phyloP scores from a whole-genome alignment of 2,329 filamentous ascomycete species.

The Zelopaecilomyces penicillatus region DNA sequence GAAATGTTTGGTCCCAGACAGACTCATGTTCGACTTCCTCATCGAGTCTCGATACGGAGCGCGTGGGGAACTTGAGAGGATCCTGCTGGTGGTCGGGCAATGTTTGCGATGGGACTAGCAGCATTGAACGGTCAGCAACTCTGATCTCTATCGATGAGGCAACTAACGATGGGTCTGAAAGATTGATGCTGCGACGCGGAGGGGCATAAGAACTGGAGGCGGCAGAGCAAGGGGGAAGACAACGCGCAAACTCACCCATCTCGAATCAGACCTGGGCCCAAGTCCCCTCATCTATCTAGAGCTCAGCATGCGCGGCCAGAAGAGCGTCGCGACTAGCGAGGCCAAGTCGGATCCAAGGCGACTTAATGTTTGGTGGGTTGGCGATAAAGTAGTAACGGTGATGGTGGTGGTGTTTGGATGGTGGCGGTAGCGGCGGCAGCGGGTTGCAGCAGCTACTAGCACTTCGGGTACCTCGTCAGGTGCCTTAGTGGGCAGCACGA shows the following conservation, averaged over 20 bases:
- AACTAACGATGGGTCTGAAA: not conserved
- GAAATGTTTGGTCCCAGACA: slow-evolving; percentile 44
- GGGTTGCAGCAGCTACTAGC: not conserved
- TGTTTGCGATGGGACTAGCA: slow-evolving; percentile 50
- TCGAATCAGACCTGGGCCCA: slow-evolving; percentile 16
- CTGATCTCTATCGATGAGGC: not conserved
- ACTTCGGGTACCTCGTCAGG: not conserved
- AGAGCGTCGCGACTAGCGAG: slow-evolving; percentile 4
- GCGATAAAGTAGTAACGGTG: no score
- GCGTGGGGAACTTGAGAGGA: slow-evolving; percentile 42
- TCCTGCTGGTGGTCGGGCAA: slow-evolving; percentile 48
- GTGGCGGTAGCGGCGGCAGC: not conserved
- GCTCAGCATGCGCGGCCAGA: slow-evolving; percentile 11
- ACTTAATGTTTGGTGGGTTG: not conserved
- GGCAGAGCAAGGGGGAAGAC: not conserved
- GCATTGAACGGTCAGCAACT: slow-evolving; percentile 10
- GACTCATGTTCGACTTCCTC: slow-evolving; percentile 44
- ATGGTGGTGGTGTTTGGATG: not conserved
- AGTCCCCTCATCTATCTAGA: slow-evolving; percentile 12
- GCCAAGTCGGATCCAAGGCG: not conserved
- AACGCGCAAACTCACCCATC: slow-evolving; percentile 15
- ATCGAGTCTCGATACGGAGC: slow-evolving; percentile 42
- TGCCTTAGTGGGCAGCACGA: no score
- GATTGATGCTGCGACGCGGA: not conserved
- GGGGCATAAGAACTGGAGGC: not conserved